Evolutionary conservation across 768 basidiomycete species (phyloP).

Genomic region (Boletus vinaceobasis): DNA sequence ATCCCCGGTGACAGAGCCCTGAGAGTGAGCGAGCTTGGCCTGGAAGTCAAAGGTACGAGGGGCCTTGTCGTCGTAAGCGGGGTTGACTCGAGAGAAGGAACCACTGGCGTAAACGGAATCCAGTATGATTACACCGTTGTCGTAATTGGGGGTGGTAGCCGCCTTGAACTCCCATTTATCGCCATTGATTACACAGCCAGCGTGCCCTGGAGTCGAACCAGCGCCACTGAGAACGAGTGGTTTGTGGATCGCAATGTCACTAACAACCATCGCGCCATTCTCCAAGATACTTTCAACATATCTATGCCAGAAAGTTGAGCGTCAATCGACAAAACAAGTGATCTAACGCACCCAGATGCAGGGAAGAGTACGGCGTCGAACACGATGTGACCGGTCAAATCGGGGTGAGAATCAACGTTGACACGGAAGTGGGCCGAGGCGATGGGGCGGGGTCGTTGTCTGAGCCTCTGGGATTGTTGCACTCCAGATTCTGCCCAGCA

Average conservation of each 20-base stretch:
- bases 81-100: slow-evolving; percentile 25
- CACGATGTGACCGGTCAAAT: slow-evolving; percentile 43
- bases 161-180: slow-evolving; percentile 31
- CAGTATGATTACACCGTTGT: slow-evolving; percentile 23
- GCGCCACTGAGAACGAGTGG: slow-evolving; percentile 25
- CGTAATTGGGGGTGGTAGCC: slow-evolving; percentile 21
- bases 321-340: not conserved
- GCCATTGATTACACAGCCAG: slow-evolving; percentile 26
- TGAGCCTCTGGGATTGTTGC: slow-evolving; percentile 25
- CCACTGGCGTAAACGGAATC: slow-evolving; percentile 32
- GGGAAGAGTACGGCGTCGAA: slow-evolving; percentile 45
- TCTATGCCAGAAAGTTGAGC: slow-evolving; percentile 6
- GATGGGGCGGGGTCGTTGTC: slow-evolving; percentile 32
- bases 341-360: slow-evolving; percentile 39
- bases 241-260: slow-evolving; percentile 28
- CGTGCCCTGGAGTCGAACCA: slow-evolving; percentile 18
- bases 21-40: slow-evolving; percentile 18
- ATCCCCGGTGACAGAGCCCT: slow-evolving; percentile 14
- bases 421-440: slow-evolving; percentile 35
- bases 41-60: slow-evolving; percentile 25
- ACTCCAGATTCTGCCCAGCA: slow-evolving; percentile 27
- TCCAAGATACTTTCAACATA: slow-evolving; percentile 32
- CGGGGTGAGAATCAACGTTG: slow-evolving; percentile 32
- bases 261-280: slow-evolving; percentile 31
- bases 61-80: slow-evolving; percentile 21